Evolutionary conservation across 441 rosid genomes (phyloP).

Genomic region (Corymbia calophylla): DNA sequence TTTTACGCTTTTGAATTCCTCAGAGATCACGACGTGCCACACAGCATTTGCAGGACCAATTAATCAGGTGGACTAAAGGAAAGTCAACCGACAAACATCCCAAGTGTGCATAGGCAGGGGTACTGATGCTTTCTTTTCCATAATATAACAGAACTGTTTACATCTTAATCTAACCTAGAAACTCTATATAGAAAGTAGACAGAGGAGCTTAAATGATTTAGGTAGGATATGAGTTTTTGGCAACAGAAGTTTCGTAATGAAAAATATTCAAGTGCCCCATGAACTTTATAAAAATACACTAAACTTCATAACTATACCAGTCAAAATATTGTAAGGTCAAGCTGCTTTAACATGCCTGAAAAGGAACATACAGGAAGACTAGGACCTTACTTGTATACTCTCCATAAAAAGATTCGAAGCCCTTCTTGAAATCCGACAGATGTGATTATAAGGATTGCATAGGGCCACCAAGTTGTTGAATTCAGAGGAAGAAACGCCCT

Average conservation of each 20-base stretch:
- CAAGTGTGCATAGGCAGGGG: not conserved
- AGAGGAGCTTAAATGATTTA: not conserved
- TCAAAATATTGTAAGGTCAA: not conserved
- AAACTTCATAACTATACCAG: not conserved
- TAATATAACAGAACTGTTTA: not conserved
- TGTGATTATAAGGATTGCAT: constrained; percentile 62
- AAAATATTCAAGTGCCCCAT: not conserved
- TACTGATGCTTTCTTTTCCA: not conserved
- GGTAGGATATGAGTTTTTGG: not conserved
- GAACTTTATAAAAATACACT: not conserved
- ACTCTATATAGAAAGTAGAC: not conserved
- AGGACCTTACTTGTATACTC: constrained; percentile 55
- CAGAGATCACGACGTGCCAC: not conserved
- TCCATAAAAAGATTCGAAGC: constrained; percentile 82
- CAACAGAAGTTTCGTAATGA: not conserved
- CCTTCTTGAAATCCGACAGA: constrained; percentile 86
- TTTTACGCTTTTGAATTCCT: not conserved
- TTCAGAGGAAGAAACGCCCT: constrained; percentile 86
- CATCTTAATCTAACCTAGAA: not conserved
- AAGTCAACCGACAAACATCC: not conserved
- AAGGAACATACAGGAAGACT: not conserved
- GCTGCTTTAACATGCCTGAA: not conserved
- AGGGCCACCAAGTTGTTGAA: constrained; percentile 72
- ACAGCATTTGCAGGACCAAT: not conserved
- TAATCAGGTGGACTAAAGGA: not conserved